Conservation (phyloP, 1,284 basidiomycete species). For the Papiliotrema terrestris region DNA sequence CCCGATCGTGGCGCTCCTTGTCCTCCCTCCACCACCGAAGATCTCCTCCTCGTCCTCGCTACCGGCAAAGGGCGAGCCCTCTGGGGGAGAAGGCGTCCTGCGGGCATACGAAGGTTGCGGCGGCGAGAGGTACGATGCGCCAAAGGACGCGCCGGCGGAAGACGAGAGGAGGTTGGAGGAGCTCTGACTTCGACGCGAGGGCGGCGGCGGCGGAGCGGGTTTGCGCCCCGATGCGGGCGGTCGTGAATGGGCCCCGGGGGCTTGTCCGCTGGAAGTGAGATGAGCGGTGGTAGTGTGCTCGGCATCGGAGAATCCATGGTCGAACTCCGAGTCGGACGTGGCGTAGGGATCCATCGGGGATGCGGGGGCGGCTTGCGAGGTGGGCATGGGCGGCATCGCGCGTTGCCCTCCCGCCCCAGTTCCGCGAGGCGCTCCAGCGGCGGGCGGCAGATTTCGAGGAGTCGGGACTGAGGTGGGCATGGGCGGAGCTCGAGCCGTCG, state of each 20-base stretch:
- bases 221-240: constrained; percentile 48
- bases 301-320: constrained; percentile 28
- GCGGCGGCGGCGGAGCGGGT: constrained; percentile 52
- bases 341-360: constrained; percentile 9
- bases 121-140: constrained; percentile 6
- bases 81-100: constrained; percentile 10
- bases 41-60: constrained; percentile 19
- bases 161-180: constrained; percentile 20
- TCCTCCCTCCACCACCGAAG: constrained; percentile 2
- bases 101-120: constrained; percentile 3
- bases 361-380: constrained; percentile 18
- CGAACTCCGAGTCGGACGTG: constrained; percentile 23
- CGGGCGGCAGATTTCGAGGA: constrained; percentile 16
- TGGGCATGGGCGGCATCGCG: constrained; percentile 6
- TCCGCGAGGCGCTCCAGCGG: neutral
- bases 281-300: constrained; percentile 28
- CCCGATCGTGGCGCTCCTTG: neutral
- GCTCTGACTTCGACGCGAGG: constrained; percentile 41
- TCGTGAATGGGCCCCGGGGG: constrained; percentile 9
- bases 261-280: constrained; percentile 16
- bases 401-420: neutral
- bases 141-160: neutral
- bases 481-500: neutral
- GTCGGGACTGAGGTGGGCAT: constrained; percentile 16
- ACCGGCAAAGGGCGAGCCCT: constrained; percentile 37